Evolutionary conservation across 495 filamentous ascomycete species (phyloP), one percentile per base, ranked within the genome.

Genomic region (Parathielavia appendiculata): DNA sequence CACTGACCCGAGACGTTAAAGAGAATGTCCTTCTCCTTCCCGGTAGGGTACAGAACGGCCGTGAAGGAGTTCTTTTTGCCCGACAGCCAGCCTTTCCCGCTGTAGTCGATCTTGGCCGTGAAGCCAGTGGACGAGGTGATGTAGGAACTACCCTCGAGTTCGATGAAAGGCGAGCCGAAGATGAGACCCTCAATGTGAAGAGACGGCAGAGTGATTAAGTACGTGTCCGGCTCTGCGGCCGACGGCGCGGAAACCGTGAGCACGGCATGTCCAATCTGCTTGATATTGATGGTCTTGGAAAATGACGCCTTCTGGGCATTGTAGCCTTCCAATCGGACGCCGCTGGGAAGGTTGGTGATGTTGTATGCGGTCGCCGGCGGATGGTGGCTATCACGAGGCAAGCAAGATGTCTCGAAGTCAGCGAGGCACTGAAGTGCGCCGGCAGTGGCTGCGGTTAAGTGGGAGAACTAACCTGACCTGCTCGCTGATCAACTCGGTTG

Each of bases 281-380:
- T 95, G 68, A 98, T 86, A 63, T 92, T 85, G 71, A 98, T 97
- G 12, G 92, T 95, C 50, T 87, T 86, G 34, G 87, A 88, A 70
- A 97, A 96, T 22, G 87, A 91, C 8, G 91, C 93, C 71, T 96
- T 97, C 67, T 97, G 95, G n/a, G 89, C 95, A 63, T 97, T 96
- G 75, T 97, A 96, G 56, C 95, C 93, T 80, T 95, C 84, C 4
- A 98, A 79, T 74, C 88, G 85, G 34, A 98, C 82, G 36, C 90
- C 88, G 58, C 92, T 82, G 59, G 92, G 82, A 20, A 85, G 73
- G 71, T 98, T 97, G 71, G 81, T 86, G 63, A 97, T 95, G 56
- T 85, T 86, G 71, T 96, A 97, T 5, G 92, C 95, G 10, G 95
- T 98, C 32, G 90, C 91, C 12, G 95, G 93, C n/a, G 95, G 93